Base-by-base conservation (phyloP, 2,329 filamentous ascomycete species). In the Hymenoscyphus fraxineus region DNA sequence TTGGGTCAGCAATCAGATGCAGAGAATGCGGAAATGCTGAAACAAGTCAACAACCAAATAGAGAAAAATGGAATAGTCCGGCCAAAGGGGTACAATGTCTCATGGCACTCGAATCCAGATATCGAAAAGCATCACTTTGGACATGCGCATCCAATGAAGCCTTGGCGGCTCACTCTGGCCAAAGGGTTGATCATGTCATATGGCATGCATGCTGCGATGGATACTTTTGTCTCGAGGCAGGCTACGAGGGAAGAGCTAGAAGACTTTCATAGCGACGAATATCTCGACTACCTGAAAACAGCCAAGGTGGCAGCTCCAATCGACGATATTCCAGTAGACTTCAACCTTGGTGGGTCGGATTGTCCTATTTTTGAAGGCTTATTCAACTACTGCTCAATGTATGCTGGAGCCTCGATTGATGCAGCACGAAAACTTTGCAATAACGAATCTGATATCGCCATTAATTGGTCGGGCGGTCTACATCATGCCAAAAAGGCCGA, bases 101-200 rank as follows among this genome's bases (percentile, higher is more conserved):
- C 94, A 10, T 98, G 93, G 78, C 95, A 99, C 77, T 92, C 93
- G 79, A 97, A 97, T 73, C 91, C 93, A 1, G 88, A 92, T 66
- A 96, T 98, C 76, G 95, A 99, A 79, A 90, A 91, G 75, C 94
- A 98, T 78, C 95, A 99, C 77, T 99, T 99, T 77, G 95, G 95
- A 69, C 90, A 92, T 79, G 93, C 92, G 10, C 95, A 99, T 80
- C 95, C 95, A 22, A 99, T 99, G 95, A 99, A 99, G 77, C 95
- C 95, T 65, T 98, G 95, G 94, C 91, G 95, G 41, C 81, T 99
- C 68, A 97, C 93, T 16, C 84, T 99, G 63, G 96, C 95, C 64
- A 98, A 99, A 77, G 92, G 95, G 73, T 85, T 99, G 58, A 92
- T 99, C 68, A 89, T 96, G 75, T 90, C 92, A 1, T 98, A 98